Percentiles rank a stretch among this genome's conserved stretches.
Conservation (phyloP, 305 asterid genomes). For the Fraxinus ornus region DNA sequence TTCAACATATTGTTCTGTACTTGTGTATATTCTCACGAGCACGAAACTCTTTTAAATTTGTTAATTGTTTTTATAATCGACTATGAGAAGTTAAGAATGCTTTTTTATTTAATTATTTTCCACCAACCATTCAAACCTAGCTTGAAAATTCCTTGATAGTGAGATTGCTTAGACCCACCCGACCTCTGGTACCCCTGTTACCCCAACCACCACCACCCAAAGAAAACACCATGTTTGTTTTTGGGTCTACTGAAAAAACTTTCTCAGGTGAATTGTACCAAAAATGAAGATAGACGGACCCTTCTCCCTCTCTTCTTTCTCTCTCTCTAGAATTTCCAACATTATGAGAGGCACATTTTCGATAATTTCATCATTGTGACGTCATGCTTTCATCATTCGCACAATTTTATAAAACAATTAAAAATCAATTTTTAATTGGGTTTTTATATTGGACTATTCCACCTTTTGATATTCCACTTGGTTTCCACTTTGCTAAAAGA, state of each 20-base stretch:
- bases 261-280: conserved; percentile 1
- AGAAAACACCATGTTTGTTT: background rate
- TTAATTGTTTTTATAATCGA: background rate
- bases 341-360: background rate
- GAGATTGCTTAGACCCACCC: background rate
- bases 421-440: background rate
- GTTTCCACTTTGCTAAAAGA: conserved; percentile 45
- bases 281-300: conserved; percentile 9
- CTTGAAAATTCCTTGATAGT: background rate
- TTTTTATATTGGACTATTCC: background rate
- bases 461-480: conserved; percentile 32
- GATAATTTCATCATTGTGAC: conserved; percentile 10
- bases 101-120: background rate
- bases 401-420: conserved; percentile 11
- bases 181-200: background rate
- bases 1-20: too few species aligned
- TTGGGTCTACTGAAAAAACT: background rate
- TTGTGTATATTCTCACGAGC: background rate
- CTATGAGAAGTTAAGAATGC: background rate
- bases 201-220: background rate
- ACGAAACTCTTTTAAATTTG: background rate
- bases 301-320: background rate
- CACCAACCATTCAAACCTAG: background rate
- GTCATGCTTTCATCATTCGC: conserved; percentile 36
- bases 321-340: background rate